Base-by-base conservation (phyloP, 2,329 filamentous ascomycete genomes). In the Penicillium glabrum region DNA sequence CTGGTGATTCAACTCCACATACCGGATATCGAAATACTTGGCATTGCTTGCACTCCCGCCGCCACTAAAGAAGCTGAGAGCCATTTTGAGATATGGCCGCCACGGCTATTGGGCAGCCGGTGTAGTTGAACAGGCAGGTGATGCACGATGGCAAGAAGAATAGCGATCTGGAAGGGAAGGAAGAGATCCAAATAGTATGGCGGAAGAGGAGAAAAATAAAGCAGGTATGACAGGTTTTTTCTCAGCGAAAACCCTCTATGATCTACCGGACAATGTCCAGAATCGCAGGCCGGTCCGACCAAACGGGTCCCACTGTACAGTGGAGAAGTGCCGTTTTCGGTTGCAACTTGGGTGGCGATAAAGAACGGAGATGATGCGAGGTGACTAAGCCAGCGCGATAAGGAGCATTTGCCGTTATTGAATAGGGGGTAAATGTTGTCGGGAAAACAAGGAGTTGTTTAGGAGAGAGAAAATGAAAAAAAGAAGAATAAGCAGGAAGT, bases 11-110 rank as follows among this genome's bases (percentile, higher is more conserved):
- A 53, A 43, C 29, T 44, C 55, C 50, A 67, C 68, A 67, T 62
- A 79, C 77, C 77, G 75, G 61, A 80, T 80, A 67, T 81, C 78
- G 59, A 80, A 81, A 59, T 79, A 78, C 64, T 80, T 80, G 62
- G 78, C 76, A 61, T 75, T 72, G 63, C 73, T 79, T 53, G 75
- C 70, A 62, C 72, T 75, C 51, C 73, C 72, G 58, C 72, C 66
- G 46, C 72, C 69, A 63, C 73, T 73, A 51, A 80, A 74, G 63
- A 79, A 78, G 67, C 74, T 80, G 67, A 79, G 75, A 56, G 77
- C 76, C 77, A 79, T 79, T 50, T 54, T 47, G 37, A 62, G 47
- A 57, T 51, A 51, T 58, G 56, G 59, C 59, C 62, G 54, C 63
- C 57, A 62, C 63, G 53, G 61, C 61, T 57, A 53, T 60, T 27